phyloP scores from a whole-genome alignment of 768 basidiomycete species.

The Neoboletus magnificus region DNA sequence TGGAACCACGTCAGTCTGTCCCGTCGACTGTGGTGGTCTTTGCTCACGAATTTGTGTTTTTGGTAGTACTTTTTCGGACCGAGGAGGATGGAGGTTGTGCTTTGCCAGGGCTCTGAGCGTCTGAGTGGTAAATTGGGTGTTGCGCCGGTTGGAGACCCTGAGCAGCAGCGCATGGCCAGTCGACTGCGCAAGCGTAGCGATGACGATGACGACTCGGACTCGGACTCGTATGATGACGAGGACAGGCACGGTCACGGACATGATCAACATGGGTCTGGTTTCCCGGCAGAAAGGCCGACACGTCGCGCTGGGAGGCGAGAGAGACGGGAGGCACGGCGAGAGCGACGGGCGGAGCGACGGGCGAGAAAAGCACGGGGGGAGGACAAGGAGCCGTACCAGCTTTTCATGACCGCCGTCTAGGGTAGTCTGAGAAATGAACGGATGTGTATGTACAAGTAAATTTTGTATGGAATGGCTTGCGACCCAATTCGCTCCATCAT shows the following conservation, averaged over 20 bases:
- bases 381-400: conserved; percentile 17
- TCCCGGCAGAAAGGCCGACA: background rate
- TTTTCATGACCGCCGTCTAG: conserved; percentile 13
- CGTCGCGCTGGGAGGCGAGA: conserved; percentile 9
- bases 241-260: background rate
- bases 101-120: conserved; percentile 33
- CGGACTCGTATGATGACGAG: conserved; percentile 1
- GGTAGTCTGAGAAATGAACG: too few species aligned
- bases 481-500: conserved; percentile 10
- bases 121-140: conserved; percentile 24
- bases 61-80: conserved; percentile 48
- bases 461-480: background rate
- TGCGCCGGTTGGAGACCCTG: conserved; percentile 20
- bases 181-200: conserved; percentile 11
- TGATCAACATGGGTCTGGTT: background rate
- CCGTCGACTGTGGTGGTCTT: background rate
- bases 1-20: conserved; percentile 48
- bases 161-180: conserved; percentile 18
- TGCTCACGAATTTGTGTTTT: background rate
- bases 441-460: too few species aligned
- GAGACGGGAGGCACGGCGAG: conserved; percentile 15
- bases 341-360: conserved; percentile 10
- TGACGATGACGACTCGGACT: background rate
- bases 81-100: conserved; percentile 41
- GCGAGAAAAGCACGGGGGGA: conserved; percentile 18